Percentiles rank a stretch among this genome's conserved stretches.
These are phyloP conservation scores for Fusarium stilboides DNA, from an alignment of 2,329 filamentous ascomycete species.

Conservation along the genomic window DNA sequence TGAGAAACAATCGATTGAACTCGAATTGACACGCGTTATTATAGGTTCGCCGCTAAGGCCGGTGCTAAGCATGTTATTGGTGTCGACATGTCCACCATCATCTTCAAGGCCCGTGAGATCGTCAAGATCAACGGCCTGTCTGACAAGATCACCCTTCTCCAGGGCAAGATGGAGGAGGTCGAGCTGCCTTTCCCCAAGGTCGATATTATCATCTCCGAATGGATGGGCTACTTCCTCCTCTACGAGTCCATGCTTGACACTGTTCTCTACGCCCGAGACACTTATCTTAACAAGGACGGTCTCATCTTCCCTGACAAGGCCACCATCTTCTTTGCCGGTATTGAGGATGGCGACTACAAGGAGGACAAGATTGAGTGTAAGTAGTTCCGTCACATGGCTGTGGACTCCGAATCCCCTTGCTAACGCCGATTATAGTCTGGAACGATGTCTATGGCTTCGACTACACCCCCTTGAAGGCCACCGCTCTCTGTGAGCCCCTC, in stretches of 20 bases:
- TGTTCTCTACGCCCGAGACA: constrained; percentile 95
- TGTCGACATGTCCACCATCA: constrained; percentile 99
- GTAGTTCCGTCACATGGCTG: constrained; percentile 55
- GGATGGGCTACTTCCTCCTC: constrained; percentile 99
- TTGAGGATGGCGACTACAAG: constrained; percentile 99
- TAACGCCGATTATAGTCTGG: constrained; percentile 78
- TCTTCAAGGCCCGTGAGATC: constrained; percentile 97
- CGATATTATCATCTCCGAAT: constrained; percentile 99
- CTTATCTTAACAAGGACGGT: constrained; percentile 87
- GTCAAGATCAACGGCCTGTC: constrained; percentile 92
- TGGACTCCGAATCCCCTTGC: background rate
- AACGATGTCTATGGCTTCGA: constrained; percentile 99
- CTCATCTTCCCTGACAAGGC: constrained; percentile 99
- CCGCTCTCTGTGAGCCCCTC: constrained; percentile 93
- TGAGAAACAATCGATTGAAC: constrained; percentile 7
- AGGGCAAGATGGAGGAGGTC: constrained; percentile 99
- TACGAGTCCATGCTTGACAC: constrained; percentile 99
- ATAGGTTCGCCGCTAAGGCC: constrained; percentile 95
- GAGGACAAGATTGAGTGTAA: constrained; percentile 99
- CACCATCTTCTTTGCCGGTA: constrained; percentile 95
- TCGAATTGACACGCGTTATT: constrained; percentile 20
- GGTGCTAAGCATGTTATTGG: constrained; percentile 99
- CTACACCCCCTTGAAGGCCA: constrained; percentile 93
- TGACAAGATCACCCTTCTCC: constrained; percentile 96
- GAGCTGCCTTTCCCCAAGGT: constrained; percentile 93